These are phyloP conservation scores for Senna tora DNA, from an alignment of 306 rosid species.

Conservation along the genomic window DNA sequence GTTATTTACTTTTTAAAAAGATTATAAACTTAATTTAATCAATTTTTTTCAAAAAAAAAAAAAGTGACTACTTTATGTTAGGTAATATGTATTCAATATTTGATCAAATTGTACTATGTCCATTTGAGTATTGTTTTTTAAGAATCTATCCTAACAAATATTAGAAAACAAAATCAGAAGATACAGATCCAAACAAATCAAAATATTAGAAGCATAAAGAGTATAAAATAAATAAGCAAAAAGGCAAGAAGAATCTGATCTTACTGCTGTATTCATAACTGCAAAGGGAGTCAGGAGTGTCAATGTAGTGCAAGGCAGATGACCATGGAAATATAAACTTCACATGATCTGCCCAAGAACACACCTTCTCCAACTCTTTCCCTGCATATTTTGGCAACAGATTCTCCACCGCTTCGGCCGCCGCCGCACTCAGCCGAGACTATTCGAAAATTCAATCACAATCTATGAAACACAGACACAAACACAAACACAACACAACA, in stretches of 20 bases:
- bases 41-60: no score
- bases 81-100: no score
- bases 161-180: no score
- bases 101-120: no score
- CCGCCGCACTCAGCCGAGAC: constrained; percentile 58
- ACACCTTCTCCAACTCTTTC: constrained; percentile 60
- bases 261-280: constrained; percentile 55
- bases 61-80: no score
- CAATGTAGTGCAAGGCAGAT: constrained; percentile 69
- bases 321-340: constrained; percentile 68
- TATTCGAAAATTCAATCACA: constrained; percentile 26
- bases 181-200: neutral
- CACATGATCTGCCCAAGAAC: constrained; percentile 79
- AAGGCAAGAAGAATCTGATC: neutral
- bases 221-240: neutral
- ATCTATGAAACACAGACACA: neutral
- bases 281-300: constrained; percentile 77
- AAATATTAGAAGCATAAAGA: neutral
- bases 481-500: neutral
- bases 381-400: constrained; percentile 62
- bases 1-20: no score
- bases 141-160: no score
- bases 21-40: no score
- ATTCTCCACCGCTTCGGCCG: constrained; percentile 64
- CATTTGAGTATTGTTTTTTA: no score